Base-by-base conservation (phyloP, 495 filamentous ascomycete species). In the Podospora appendiculata region DNA sequence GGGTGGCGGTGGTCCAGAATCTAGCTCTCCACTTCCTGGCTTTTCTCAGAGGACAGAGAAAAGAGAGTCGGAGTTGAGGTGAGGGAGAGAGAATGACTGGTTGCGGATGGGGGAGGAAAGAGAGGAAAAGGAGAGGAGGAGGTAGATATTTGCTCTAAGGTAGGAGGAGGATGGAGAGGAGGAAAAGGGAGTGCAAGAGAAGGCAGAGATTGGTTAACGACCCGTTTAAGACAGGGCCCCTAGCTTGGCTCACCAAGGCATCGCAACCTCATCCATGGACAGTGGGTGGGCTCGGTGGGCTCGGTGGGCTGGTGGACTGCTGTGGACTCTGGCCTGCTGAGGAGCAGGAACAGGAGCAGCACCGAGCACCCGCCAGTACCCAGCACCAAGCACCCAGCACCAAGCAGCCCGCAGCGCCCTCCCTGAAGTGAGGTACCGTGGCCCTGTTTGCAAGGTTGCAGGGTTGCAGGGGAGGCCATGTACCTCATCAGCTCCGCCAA, bases 101-200 rank as follows among this genome's bases (percentile, higher is more conserved):
- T 78, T 78, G 76, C 65, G 76, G 76, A 75, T 75, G 69, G 71
- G 70, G 68, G 71, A 72, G 70, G 70, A 69, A 66, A 64, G 56
- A 64, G 67, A 53, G 62, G 67, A 65, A 59, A 69, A 75, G 76
- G 69, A 66, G 72, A 70, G 63, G 72, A 73, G 71, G 69, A 69
- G 70, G 66, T 72, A 74, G 72, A 77, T 75, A 73, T 75, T 73
- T 68, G 68, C 69, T 77, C 67, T 25, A 25, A 68, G 77, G 76
- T 72, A 70, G 76, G 70, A 75, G 73, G 79, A 73, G 68, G 76
- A 74, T 70, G 70, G 63, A 68, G 70, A 63, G 74, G 73, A 76
- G 72, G 70, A 70, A 75, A 70, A 71, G 71, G 72, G 72, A 74
- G 67, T 71, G 73, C 70, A 75, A 66, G 62, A 70, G 67, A 73